Percentiles rank a stretch among this genome's conserved stretches.
Conservation (phyloP, 257 asterid species). For the Petrea volubilis region DNA sequence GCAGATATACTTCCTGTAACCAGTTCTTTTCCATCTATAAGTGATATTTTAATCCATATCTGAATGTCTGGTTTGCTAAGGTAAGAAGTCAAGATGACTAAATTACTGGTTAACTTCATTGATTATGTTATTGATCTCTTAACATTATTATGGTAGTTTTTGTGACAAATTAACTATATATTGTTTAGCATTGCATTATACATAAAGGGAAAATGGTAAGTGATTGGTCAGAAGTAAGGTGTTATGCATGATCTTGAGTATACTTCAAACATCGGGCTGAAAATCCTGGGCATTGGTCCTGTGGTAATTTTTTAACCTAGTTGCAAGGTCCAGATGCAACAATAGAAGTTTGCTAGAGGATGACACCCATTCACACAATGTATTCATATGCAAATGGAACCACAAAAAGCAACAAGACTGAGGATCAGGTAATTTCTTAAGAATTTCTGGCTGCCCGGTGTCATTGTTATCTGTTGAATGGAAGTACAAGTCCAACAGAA, state of each 20-base stretch:
- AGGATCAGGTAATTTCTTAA: conserved; percentile 1
- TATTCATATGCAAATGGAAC: conserved; percentile 8
- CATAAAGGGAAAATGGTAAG: background rate
- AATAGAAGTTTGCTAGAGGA: background rate
- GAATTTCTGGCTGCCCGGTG: background rate
- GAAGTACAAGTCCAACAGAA: conserved; percentile 5
- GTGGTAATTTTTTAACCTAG: background rate
- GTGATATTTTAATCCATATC: background rate
- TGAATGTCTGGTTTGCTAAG: background rate
- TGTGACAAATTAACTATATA: background rate
- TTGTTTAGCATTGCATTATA: background rate
- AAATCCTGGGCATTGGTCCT: background rate
- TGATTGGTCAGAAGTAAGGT: background rate
- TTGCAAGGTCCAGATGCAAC: background rate
- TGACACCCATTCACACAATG: background rate
- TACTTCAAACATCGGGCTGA: background rate
- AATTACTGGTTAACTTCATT: conserved; percentile 1
- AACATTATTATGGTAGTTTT: background rate
- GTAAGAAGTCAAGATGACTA: background rate
- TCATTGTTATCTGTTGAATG: background rate
- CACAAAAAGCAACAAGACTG: conserved; percentile 12
- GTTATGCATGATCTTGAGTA: background rate
- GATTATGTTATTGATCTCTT: background rate
- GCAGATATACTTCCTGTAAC: background rate
- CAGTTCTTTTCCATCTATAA: background rate